Percentiles rank a stretch among this genome's conserved stretches.
Conservation (phyloP, 1,139 yeast genomes). For the Yamadazyma spencermartinsiae region DNA sequence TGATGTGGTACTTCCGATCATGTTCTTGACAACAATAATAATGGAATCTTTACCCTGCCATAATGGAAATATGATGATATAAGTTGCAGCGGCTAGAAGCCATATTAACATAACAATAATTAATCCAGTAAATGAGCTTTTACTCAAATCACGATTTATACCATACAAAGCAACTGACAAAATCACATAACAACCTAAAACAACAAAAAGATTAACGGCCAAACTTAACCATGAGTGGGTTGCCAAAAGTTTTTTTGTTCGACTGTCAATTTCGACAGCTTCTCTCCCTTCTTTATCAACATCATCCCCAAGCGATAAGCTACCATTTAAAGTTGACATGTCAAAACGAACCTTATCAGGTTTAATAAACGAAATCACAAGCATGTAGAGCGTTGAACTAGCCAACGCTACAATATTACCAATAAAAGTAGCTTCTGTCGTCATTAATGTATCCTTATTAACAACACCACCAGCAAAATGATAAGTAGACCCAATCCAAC, state of each 20-base stretch:
- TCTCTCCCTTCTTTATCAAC: constrained; percentile 29
- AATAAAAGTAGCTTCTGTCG: constrained; percentile 30
- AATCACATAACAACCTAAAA: constrained; percentile 29
- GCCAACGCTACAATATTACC: constrained; percentile 36
- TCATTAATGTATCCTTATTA: constrained; percentile 24
- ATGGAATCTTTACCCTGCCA: constrained; percentile 31
- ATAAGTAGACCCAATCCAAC: constrained; percentile 44
- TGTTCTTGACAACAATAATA: constrained; percentile 2
- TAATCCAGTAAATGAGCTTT: constrained; percentile 29
- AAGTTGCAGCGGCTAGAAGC: constrained; percentile 29
- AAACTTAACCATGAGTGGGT: constrained; percentile 25
- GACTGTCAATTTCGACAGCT: constrained; percentile 21
- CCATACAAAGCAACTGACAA: constrained; percentile 25
- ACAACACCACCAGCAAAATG: constrained; percentile 22
- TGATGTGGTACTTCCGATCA: constrained; percentile 5
- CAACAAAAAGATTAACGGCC: constrained; percentile 21
- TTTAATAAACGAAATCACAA: constrained; percentile 24
- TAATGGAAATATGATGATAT: constrained; percentile 36
- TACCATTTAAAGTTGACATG: constrained; percentile 17
- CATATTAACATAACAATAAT: constrained; percentile 33
- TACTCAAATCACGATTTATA: constrained; percentile 28
- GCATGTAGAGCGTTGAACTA: constrained; percentile 24
- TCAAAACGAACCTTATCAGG: constrained; percentile 28
- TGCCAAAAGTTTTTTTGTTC: constrained; percentile 21
- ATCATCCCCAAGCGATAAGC: constrained; percentile 32